Evolutionary conservation across 2,329 filamentous ascomycete genomes (phyloP).

Genomic region (Botryotinia convoluta): DNA sequence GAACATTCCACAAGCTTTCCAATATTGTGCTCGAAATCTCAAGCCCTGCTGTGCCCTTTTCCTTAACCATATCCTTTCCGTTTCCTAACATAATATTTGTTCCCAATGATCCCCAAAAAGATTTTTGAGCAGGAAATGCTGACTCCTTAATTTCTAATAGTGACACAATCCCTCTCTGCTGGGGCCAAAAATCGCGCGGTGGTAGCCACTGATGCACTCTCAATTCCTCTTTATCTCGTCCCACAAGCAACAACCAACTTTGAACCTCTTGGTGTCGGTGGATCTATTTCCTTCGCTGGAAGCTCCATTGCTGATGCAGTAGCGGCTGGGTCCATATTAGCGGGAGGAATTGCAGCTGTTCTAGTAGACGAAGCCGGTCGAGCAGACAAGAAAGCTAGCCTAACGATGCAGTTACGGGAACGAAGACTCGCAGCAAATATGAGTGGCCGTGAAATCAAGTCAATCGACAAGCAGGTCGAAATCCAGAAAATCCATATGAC

Average conservation of each 20-base stretch:
- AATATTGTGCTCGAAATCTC: not conserved
- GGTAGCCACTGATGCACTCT: not conserved
- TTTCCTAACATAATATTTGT: not conserved
- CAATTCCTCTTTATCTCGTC: not conserved
- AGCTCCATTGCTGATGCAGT: not conserved
- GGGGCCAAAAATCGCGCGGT: not conserved
- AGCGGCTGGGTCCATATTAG: not conserved
- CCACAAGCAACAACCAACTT: not conserved
- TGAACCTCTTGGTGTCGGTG: conserved; percentile 2
- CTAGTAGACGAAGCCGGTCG: not conserved
- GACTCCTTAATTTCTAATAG: not conserved
- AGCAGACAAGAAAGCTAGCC: conserved; percentile 3
- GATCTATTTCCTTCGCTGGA: not conserved
- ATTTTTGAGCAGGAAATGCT: not conserved
- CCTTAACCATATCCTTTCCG: not conserved
- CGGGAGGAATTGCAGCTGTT: not conserved
- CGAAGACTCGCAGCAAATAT: conserved; percentile 9
- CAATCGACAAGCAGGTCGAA: not conserved
- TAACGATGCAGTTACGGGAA: conserved; percentile 4
- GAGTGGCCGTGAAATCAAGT: conserved; percentile 1
- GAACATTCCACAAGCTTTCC: not conserved
- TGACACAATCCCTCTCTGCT: not conserved
- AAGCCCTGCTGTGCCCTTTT: not conserved
- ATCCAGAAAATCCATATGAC: not conserved
- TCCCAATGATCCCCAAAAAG: not conserved